phyloP scores from a whole-genome alignment of 2,329 filamentous ascomycete species.

The Fusarium luffae region DNA sequence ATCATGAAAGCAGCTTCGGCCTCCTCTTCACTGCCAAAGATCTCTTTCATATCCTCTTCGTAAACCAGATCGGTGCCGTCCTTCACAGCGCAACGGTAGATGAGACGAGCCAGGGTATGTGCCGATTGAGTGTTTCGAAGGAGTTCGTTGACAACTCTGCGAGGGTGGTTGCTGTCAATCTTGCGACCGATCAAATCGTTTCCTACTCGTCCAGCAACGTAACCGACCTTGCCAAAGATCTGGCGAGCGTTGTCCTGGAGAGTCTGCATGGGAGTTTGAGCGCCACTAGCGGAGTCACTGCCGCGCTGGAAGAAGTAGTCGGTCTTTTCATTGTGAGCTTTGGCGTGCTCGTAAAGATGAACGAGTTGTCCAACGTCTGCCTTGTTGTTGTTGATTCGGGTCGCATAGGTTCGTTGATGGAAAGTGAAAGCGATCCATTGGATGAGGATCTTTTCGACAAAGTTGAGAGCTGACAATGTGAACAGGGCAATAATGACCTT shows the following conservation, averaged over 20 bases:
- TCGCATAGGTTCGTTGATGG: constrained; percentile 88
- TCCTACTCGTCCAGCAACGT: constrained; percentile 85
- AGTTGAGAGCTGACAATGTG: constrained; percentile 81
- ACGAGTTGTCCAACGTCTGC: constrained; percentile 78
- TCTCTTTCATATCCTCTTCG: constrained; percentile 79
- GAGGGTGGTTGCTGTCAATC: constrained; percentile 78
- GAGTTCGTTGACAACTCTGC: constrained; percentile 84
- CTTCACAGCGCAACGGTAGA: constrained; percentile 87
- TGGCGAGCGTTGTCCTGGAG: constrained; percentile 80
- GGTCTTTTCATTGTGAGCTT: constrained; percentile 72
- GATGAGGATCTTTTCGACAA: constrained; percentile 91
- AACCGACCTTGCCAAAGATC: constrained; percentile 82
- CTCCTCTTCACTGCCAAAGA: constrained; percentile 85
- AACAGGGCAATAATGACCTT: constrained; percentile 90
- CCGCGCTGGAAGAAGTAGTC: constrained; percentile 61
- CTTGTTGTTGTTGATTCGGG: constrained; percentile 92
- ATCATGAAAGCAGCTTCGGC: constrained; percentile 89
- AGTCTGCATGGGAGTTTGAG: constrained; percentile 78
- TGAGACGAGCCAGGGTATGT: constrained; percentile 84
- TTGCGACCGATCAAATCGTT: constrained; percentile 90
- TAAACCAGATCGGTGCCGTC: constrained; percentile 80
- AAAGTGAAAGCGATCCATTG: constrained; percentile 96
- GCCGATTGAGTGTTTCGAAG: constrained; percentile 77
- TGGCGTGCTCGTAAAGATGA: constrained; percentile 74
- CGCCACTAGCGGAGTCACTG: constrained; percentile 63